A percentile compares a stretch with the other conserved stretches of the same genome.
Evolutionary conservation across 768 basidiomycete genomes (phyloP).

Genomic region (Leucocoprinus leucothites): DNA sequence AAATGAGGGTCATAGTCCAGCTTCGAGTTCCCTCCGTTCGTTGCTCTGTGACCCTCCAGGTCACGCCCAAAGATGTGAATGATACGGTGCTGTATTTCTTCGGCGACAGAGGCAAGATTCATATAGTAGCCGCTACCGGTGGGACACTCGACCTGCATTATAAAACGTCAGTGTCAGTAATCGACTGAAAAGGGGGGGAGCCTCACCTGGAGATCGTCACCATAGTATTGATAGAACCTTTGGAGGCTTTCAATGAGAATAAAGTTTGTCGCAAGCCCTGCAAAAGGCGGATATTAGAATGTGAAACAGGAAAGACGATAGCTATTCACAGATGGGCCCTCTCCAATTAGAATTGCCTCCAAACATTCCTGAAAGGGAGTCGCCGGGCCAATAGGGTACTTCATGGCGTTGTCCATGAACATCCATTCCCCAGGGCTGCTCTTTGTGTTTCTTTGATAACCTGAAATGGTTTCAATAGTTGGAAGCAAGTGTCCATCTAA

Average conservation of each 20-base stretch:
- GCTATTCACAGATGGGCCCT: conserved; percentile 77
- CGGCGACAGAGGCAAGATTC: conserved; percentile 91
- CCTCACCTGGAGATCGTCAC: conserved; percentile 73
- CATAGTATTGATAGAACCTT: conserved; percentile 97
- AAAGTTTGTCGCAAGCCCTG: conserved; percentile 96
- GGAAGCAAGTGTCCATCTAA: background rate
- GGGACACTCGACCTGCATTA: conserved; percentile 80
- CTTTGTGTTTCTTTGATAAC: conserved; percentile 85
- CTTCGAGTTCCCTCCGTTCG: conserved; percentile 86
- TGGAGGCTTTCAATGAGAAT: conserved; percentile 94
- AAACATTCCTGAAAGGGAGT: conserved; percentile 97
- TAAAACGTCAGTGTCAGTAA: background rate
- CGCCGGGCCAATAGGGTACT: conserved; percentile 97
- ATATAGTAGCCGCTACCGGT: conserved; percentile 97
- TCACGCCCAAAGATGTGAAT: conserved; percentile 99
- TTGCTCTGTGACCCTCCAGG: conserved; percentile 78
- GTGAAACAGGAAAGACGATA: background rate
- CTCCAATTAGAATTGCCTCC: conserved; percentile 98
- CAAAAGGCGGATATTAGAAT: conserved; percentile 6
- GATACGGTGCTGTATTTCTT: conserved; percentile 98
- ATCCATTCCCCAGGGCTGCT: conserved; percentile 92
- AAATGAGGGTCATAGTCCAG: conserved; percentile 93
- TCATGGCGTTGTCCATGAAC: conserved; percentile 91
- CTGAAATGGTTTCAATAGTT: conserved; percentile 37
- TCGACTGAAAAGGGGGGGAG: background rate